These are phyloP conservation scores for Laguncularia racemosa DNA, from an alignment of 345 rosid species.

Conservation along the genomic window DNA sequence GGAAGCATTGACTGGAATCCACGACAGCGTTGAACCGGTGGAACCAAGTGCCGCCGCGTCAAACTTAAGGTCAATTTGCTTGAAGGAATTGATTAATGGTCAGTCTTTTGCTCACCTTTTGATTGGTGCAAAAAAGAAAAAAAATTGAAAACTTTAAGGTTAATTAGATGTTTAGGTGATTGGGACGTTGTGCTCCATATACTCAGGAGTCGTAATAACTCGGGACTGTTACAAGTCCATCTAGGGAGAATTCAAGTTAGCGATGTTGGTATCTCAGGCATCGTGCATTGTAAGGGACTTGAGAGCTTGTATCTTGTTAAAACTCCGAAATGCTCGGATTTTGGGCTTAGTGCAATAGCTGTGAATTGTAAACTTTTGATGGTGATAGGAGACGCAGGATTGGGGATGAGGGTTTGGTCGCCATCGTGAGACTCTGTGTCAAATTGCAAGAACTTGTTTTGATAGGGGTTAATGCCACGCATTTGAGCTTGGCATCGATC, in stretches of 20 bases:
- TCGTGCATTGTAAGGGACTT: slow-evolving; percentile 49
- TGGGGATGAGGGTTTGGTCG: slow-evolving; percentile 76
- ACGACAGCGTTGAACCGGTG: slow-evolving; percentile 32
- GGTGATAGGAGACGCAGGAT: slow-evolving; percentile 83
- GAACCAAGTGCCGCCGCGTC: slow-evolving; percentile 27
- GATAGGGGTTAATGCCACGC: slow-evolving; percentile 68
- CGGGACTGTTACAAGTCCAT: slow-evolving; percentile 44
- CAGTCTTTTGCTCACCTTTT: slow-evolving; percentile 58
- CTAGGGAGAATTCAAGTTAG: slow-evolving; percentile 77
- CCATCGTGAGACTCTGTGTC: slow-evolving; percentile 54
- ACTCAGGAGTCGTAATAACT: slow-evolving; percentile 25
- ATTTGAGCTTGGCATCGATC: slow-evolving; percentile 35
- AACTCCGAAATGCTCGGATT: slow-evolving; percentile 67
- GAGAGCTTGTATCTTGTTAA: slow-evolving; percentile 73
- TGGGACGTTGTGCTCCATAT: slow-evolving; percentile 63
- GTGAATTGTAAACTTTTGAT: slow-evolving; percentile 56
- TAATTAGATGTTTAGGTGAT: slow-evolving; percentile 72
- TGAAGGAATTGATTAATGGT: slow-evolving; percentile 78
- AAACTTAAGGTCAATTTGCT: slow-evolving; percentile 50
- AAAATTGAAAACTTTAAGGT: slow-evolving; percentile 44
- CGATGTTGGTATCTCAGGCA: slow-evolving; percentile 47
- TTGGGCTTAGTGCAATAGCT: slow-evolving; percentile 53
- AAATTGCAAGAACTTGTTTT: slow-evolving; percentile 74
- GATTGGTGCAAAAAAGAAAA: slow-evolving; percentile 30
- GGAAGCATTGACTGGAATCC: slow-evolving; percentile 56